Base-by-base conservation (phyloP, 169 alveolate genomes). In the Babesia bigemina region DNA sequence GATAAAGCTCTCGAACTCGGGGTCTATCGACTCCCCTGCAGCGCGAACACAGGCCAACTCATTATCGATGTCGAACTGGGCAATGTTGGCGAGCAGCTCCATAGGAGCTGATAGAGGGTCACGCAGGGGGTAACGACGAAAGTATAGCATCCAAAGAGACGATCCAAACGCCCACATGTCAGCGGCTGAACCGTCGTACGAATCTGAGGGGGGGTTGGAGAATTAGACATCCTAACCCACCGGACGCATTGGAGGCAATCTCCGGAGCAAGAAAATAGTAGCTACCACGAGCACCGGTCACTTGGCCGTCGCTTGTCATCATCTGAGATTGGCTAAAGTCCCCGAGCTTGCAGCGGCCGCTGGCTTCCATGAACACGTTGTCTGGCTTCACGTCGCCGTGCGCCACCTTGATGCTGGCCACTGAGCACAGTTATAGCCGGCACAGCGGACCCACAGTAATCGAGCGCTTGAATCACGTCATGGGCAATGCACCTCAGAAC, bases 381-480 rank as follows among this genome's bases (percentile, higher is more conserved):
- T 70, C 78, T 14, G 92, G 93, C 50, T 87, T 87, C 45, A 87
- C 28, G 36, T 87, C 92, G 28, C 92, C 62, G 39, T 87, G 92
- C 16, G 86, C 92, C n/a, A 87, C 92, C n/a, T 60, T 28, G 7
- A 78, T 76, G 42, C 12, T 19, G n/a, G 77, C 17, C 13, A 76
- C 84, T 74, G 33, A 6, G 16, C 33, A n/a, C 33, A 28, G 11
- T 44, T 6, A 22, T 16, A 16, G 47, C 29, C 21, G 21, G n/a
- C 10, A 4, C 14, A 52, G n/a, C 19, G 58, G 19, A 74, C 59
- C 44, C 48, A 74, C 84, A 56, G 71, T 76, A 76, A 4, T 65
- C 22, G 19, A 76, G 77, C 50, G 86, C 78, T 19, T n/a, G 29
- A 16, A 76, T 16, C 48, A 66, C 42, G 72, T 76, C 86, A 13